Evolutionary conservation across 768 basidiomycete species (phyloP), one percentile per base, ranked within the genome.

Genomic region (Trametes cinnabarina): DNA sequence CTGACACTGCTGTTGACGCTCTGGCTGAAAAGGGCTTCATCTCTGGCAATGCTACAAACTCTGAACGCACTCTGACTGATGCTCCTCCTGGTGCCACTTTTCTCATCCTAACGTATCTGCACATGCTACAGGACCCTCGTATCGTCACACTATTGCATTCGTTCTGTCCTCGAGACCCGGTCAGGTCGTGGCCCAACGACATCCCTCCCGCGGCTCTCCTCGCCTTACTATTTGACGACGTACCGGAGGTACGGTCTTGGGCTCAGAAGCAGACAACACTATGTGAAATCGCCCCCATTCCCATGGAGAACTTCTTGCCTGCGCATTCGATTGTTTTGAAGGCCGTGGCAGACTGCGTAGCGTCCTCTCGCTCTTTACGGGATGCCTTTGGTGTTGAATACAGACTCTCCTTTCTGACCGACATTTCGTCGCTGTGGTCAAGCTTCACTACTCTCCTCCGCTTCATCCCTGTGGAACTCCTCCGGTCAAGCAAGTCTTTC

Each of bases 91-190:
- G 81, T 0, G 66, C 83, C 20, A 61, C 83, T 6, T 87, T 86
- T 65, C 85, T 85, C 56, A 79, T 85, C 58, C 66, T 90, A 53
- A 81, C 81, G 20, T 89, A 87, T 69, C 75, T 84, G 66, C 71
- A 72, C 19, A 73, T 89, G 52, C 78, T 89, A 46, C 76, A 74
- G 40, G 79, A 87, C 60, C 61, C 76, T 1, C 70, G 73, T 34
- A 71, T 92, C 47, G 66, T 79, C 54, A 60, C 68, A 7, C 63
- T 80, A 34, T 65, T 86, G 30, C 69, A 74, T 42, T 55, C 66
- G 22, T 66, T 71, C 44, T 61, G 75, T 34, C 80, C 83, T 12
- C 60, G 69, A n/a, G 60, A 64, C 17, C 42, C 63, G 15, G 65
- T 84, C 40, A 57, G 65, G 41, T 72, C 63, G 15, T 90, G 88